These are phyloP conservation scores for Monosporascus ibericus DNA, from an alignment of 2,329 filamentous ascomycete species.

Conservation along the genomic window DNA sequence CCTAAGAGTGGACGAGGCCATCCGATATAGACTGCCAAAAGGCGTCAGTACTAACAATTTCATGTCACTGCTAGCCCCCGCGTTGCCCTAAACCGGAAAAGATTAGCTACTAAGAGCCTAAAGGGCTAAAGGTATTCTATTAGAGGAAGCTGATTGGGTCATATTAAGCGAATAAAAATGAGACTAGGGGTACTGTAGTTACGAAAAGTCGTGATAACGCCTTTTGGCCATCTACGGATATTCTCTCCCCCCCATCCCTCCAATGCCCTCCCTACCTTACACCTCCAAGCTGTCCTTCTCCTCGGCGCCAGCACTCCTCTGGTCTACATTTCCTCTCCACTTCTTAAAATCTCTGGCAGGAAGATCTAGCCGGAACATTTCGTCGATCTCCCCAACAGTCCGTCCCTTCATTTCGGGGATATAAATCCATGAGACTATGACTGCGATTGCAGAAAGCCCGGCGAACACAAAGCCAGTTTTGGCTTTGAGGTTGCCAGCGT, in stretches of 20 bases:
- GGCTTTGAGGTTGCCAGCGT: conserved; percentile 30
- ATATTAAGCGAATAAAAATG: too few species aligned
- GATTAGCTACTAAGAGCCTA: too few species aligned
- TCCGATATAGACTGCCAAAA: too few species aligned
- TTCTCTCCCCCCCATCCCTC: background rate
- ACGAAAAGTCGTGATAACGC: too few species aligned
- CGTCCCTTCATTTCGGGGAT: conserved; percentile 50
- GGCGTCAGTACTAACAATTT: too few species aligned
- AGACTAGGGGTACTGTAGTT: too few species aligned
- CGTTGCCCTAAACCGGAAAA: too few species aligned
- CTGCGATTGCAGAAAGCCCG: conserved; percentile 28
- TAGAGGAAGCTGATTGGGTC: too few species aligned
- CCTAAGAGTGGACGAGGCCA: background rate
- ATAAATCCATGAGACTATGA: conserved; percentile 33
- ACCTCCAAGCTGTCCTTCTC: background rate
- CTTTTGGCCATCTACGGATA: too few species aligned
- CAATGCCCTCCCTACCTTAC: background rate
- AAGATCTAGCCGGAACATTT: conserved; percentile 26
- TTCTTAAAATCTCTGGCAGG: conserved; percentile 21
- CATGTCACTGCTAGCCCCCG: too few species aligned
- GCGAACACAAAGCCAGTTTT: conserved; percentile 36
- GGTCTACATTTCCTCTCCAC: background rate
- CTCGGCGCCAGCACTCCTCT: background rate
- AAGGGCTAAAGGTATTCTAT: too few species aligned
- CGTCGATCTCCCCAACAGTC: conserved; percentile 41